Evolutionary conservation across 352 stramenopile genomes (phyloP).

Genomic region (Globisporangium nunn): DNA sequence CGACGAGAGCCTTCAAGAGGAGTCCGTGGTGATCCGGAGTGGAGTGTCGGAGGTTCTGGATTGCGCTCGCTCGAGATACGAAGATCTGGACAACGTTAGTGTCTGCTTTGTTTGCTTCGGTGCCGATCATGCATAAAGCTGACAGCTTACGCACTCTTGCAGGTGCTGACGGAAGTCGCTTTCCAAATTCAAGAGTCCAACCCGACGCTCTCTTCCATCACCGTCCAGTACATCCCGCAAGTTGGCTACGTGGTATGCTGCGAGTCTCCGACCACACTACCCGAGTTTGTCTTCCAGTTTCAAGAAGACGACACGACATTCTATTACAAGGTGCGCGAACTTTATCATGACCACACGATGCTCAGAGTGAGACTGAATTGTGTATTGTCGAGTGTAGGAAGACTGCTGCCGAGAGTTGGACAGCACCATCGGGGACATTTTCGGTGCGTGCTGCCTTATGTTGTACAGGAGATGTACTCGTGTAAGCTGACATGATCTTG

Average conservation of each 20-base stretch:
- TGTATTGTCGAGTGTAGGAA: conserved; percentile 28
- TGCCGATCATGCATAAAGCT: not conserved
- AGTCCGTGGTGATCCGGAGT: conserved; percentile 51
- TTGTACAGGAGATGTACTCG: not conserved
- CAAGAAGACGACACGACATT: conserved; percentile 83
- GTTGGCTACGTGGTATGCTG: conserved; percentile 83
- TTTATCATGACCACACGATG: not conserved
- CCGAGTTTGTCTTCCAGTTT: conserved; percentile 84
- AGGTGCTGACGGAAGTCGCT: conserved; percentile 80
- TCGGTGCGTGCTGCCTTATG: conserved; percentile 22
- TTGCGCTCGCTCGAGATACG: conserved; percentile 53
- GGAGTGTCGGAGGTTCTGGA: conserved; percentile 73
- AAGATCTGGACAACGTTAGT: conserved; percentile 76
- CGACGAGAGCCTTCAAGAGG: conserved; percentile 63
- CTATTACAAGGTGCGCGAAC: conserved; percentile 73
- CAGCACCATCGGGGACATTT: conserved; percentile 75
- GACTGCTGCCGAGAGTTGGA: conserved; percentile 75
- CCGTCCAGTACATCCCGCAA: conserved; percentile 83
- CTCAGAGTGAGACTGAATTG: not conserved
- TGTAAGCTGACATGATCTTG: conserved; percentile 1
- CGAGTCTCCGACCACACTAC: conserved; percentile 51
- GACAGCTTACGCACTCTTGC: not conserved
- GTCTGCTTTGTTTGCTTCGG: not conserved
- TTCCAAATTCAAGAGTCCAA: conserved; percentile 78
- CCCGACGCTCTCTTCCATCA: conserved; percentile 61